Conservation (phyloP, 495 filamentous ascomycete species). For the Aspergillus saccharolyticus region DNA sequence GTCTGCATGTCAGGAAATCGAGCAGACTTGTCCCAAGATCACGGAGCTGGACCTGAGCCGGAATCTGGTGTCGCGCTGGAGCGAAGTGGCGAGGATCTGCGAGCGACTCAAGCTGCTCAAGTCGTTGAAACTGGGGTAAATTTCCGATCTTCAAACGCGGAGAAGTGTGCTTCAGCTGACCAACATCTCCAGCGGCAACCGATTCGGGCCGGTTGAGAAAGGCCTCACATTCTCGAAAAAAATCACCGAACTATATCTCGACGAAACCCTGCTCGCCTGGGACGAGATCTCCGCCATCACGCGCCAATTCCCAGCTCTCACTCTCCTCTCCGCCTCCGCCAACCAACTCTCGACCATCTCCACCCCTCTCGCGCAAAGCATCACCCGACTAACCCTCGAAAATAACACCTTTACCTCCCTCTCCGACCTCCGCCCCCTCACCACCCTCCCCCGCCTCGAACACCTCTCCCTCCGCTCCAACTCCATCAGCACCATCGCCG, state of each 20-base stretch:
- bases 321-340: constrained; percentile 50
- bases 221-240: constrained; percentile 44
- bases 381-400: constrained; percentile 65
- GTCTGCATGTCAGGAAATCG: constrained; percentile 26
- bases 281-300: constrained; percentile 41
- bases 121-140: constrained; percentile 67
- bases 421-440: constrained; percentile 51
- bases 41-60: constrained; percentile 80
- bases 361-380: constrained; percentile 35
- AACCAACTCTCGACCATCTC: constrained; percentile 44
- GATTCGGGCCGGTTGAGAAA: constrained; percentile 53
- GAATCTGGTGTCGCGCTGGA: constrained; percentile 68
- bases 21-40: constrained; percentile 53
- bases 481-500: constrained; percentile 29
- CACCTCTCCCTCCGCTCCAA: constrained; percentile 44
- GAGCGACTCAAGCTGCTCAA: constrained; percentile 55
- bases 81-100: constrained; percentile 65
- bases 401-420: constrained; percentile 66
- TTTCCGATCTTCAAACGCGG: neutral
- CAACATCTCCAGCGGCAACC: constrained; percentile 67
- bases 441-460: constrained; percentile 54
- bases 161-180: neutral
- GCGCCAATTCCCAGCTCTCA: constrained; percentile 55
- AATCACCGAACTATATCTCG: constrained; percentile 66
- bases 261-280: constrained; percentile 69